phyloP scores from a whole-genome alignment of 2,329 filamentous ascomycete genomes.

The Paecilomyces variotii region DNA sequence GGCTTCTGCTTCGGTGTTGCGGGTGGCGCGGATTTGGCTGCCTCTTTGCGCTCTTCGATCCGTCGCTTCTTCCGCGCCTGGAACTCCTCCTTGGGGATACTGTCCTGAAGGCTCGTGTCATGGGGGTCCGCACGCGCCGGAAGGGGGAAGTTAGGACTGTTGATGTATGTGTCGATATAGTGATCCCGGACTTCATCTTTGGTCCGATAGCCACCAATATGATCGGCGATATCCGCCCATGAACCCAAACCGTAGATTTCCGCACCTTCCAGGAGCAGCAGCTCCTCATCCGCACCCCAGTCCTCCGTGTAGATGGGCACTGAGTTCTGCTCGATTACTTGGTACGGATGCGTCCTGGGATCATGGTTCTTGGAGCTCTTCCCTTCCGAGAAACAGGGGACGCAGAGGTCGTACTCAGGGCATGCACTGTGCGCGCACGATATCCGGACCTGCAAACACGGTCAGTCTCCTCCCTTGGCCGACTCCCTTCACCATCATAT shows the following conservation, averaged over 20 bases:
- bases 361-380: slow-evolving; percentile 76
- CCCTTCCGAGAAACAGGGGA: slow-evolving; percentile 84
- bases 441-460: slow-evolving; percentile 70
- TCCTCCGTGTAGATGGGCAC: slow-evolving; percentile 92
- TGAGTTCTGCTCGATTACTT: slow-evolving; percentile 96
- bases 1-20: slow-evolving; percentile 90
- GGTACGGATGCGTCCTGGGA: slow-evolving; percentile 76
- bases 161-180: slow-evolving; percentile 79
- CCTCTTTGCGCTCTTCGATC: slow-evolving; percentile 86
- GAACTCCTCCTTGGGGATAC: slow-evolving; percentile 84
- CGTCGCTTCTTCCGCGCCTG: slow-evolving; percentile 85
- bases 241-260: slow-evolving; percentile 95
- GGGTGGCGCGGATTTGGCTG: slow-evolving; percentile 72
- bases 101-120: slow-evolving; percentile 68
- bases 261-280: slow-evolving; percentile 85
- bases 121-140: slow-evolving; percentile 77
- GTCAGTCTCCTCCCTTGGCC: slow-evolving; percentile 1
- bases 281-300: slow-evolving; percentile 95
- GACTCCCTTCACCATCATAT: too few relatives aligned
- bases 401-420: slow-evolving; percentile 93
- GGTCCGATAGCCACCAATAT: slow-evolving; percentile 88
- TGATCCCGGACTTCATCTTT: slow-evolving; percentile 96
- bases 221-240: slow-evolving; percentile 96
- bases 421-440: slow-evolving; percentile 77
- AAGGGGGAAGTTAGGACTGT: slow-evolving; percentile 76